phyloP scores from a whole-genome alignment of 768 basidiomycete species.

The Pulveroboletus sp. region DNA sequence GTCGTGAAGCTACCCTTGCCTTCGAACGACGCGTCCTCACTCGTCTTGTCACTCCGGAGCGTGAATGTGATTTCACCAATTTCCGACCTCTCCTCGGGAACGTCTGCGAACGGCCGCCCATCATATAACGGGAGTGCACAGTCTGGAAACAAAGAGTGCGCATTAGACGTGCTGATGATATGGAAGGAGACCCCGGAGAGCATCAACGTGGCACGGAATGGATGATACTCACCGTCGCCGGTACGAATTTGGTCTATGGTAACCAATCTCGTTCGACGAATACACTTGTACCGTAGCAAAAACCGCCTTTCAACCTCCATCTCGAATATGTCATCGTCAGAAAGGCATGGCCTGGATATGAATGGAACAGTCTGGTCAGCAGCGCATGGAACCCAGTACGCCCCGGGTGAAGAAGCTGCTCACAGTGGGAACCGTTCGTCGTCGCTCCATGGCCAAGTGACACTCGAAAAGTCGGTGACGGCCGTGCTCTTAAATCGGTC shows the following conservation, averaged over 20 bases:
- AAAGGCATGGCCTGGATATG: constrained; percentile 11
- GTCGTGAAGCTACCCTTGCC: neutral
- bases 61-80: constrained; percentile 24
- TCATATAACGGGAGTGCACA: constrained; percentile 24
- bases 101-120: constrained; percentile 3
- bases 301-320: constrained; percentile 20
- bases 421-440: constrained; percentile 13
- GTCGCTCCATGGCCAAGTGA: constrained; percentile 16
- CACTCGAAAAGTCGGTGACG: neutral
- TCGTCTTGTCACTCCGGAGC: constrained; percentile 3
- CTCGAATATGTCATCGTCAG: constrained; percentile 18
- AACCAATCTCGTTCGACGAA: constrained; percentile 21
- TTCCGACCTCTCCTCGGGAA: constrained; percentile 13
- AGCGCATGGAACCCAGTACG: neutral
- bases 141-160: constrained; percentile 2
- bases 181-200: neutral
- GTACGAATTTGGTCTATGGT: constrained; percentile 24
- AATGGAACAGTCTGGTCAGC: neutral
- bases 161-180: too few relatives aligned
- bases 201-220: neutral
- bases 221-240: constrained; percentile 12
- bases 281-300: constrained; percentile 21
- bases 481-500: neutral
- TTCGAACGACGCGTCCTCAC: neutral
- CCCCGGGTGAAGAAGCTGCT: neutral